phyloP scores from a whole-genome alignment of 164 flowering plant species.

The Macadamia integrifolia region DNA sequence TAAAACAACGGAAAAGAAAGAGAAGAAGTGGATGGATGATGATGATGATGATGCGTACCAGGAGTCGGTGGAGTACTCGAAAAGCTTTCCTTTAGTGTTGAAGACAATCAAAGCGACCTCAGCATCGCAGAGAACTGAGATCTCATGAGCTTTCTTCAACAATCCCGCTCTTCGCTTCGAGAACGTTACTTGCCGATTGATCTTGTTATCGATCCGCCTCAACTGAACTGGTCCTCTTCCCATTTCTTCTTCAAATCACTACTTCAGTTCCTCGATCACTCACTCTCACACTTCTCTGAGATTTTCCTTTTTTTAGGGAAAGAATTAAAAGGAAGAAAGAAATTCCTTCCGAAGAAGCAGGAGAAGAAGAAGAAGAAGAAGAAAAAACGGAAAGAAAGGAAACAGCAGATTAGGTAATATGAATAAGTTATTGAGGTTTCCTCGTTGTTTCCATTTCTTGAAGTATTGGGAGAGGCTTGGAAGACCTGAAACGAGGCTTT shows the following conservation, averaged over 20 bases:
- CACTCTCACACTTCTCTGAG: background rate
- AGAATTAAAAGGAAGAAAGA: background rate
- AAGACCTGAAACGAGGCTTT: too few species aligned
- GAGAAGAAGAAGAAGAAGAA: background rate
- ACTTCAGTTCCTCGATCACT: background rate
- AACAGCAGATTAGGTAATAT: background rate
- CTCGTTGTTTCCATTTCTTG: background rate
- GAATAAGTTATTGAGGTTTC: background rate
- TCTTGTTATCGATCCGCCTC: constrained; percentile 58
- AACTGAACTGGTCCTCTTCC: constrained; percentile 56
- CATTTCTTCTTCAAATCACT: constrained; percentile 18
- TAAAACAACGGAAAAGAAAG: too few species aligned
- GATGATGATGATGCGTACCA: background rate
- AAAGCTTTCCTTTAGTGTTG: constrained; percentile 56
- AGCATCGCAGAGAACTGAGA: constrained; percentile 57
- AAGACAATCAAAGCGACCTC: constrained; percentile 52
- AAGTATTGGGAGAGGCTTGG: too few species aligned
- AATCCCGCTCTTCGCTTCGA: constrained; percentile 50
- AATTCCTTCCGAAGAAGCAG: background rate
- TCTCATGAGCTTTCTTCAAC: constrained; percentile 60
- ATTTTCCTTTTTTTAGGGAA: background rate
- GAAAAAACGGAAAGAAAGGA: background rate
- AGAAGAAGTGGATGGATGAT: too few species aligned
- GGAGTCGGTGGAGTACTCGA: constrained; percentile 43
- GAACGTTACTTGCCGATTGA: constrained; percentile 56